A percentile compares a stretch with the other conserved stretches of the same genome.
Evolutionary conservation across 345 rosid genomes (phyloP).

Genomic region (Pistacia integerrima): DNA sequence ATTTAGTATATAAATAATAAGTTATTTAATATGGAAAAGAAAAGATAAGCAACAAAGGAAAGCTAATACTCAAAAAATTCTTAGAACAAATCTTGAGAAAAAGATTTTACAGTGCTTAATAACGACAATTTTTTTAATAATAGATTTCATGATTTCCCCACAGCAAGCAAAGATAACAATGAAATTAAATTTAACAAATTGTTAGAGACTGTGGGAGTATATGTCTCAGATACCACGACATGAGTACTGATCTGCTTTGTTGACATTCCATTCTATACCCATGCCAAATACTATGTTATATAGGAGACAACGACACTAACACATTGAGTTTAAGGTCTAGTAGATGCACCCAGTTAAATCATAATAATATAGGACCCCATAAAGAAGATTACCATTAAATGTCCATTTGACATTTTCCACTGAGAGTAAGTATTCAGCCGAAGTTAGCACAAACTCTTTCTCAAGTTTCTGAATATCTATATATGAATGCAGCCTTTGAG

Average conservation of each 20-base stretch:
- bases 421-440: constrained; percentile 81
- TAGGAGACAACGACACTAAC: too few relatives aligned
- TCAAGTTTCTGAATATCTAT: constrained; percentile 73
- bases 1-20: constrained; percentile 20
- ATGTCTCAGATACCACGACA: background rate
- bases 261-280: too few relatives aligned
- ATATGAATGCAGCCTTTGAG: constrained; percentile 44
- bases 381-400: constrained; percentile 51
- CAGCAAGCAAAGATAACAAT: background rate
- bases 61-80: constrained; percentile 1
- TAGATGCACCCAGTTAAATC: too few relatives aligned
- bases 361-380: background rate
- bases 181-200: background rate
- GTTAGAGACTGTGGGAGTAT: background rate
- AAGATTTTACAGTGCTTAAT: background rate
- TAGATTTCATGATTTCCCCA: background rate
- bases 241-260: background rate
- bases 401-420: constrained; percentile 67
- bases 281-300: too few relatives aligned
- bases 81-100: background rate
- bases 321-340: too few relatives aligned
- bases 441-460: constrained; percentile 73
- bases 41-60: background rate
- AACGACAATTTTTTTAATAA: background rate
- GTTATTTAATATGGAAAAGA: constrained; percentile 13